Conservation (phyloP, 768 basidiomycete species). For the Amylocystis lapponica region DNA sequence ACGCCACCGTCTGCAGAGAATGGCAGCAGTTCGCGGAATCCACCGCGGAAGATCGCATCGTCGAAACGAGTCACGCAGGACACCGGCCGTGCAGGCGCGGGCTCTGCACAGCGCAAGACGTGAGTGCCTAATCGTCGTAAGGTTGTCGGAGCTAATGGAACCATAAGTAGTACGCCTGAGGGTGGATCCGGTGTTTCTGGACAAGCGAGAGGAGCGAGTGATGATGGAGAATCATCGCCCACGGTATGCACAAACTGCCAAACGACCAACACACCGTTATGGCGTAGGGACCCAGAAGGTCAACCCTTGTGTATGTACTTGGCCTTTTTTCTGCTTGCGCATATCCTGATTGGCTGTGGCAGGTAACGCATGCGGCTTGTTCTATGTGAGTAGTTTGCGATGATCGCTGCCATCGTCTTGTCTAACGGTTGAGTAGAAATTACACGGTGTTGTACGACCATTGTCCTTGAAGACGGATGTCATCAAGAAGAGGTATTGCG, state of each 20-base stretch:
- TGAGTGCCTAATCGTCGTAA: constrained; percentile 14
- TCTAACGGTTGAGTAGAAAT: constrained; percentile 52
- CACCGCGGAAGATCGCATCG: constrained; percentile 56
- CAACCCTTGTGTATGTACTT: constrained; percentile 75
- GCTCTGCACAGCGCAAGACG: constrained; percentile 41
- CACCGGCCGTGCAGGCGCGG: constrained; percentile 16
- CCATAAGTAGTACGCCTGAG: neutral
- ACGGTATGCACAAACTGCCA: constrained; percentile 93
- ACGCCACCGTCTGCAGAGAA: constrained; percentile 68
- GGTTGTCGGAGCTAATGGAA: neutral
- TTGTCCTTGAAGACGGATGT: constrained; percentile 95
- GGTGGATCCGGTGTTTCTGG: constrained; percentile 47
- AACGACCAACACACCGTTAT: constrained; percentile 91
- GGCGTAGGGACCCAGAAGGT: constrained; percentile 90
- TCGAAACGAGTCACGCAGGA: constrained; percentile 58
- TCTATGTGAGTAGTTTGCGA: constrained; percentile 73
- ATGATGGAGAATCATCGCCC: constrained; percentile 65
- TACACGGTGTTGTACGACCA: constrained; percentile 93
- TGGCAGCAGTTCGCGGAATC: constrained; percentile 25
- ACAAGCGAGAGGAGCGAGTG: constrained; percentile 39
- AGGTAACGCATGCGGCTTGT: constrained; percentile 91
- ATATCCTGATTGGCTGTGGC: neutral
- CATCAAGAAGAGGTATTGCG: constrained; percentile 86
- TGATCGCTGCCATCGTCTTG: too few relatives aligned
- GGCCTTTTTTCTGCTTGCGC: neutral